These are phyloP conservation scores for Kazachstania sp. DNA, from an alignment of 1,139 yeast species.

Conservation along the genomic window DNA sequence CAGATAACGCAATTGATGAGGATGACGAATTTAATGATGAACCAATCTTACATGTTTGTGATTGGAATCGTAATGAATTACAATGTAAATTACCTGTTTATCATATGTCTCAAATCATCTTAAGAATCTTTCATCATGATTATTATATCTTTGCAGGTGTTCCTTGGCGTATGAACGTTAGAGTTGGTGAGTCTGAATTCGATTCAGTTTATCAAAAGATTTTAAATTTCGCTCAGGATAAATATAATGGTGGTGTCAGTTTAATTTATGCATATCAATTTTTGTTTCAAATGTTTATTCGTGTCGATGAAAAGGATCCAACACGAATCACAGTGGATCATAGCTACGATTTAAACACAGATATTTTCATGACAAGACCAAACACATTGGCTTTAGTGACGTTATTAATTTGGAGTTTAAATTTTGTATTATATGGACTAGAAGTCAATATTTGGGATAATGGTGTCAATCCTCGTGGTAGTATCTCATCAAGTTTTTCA, in stretches of 20 bases:
- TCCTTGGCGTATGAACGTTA: conserved; percentile 73
- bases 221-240: conserved; percentile 17
- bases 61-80: conserved; percentile 9
- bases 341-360: conserved; percentile 42
- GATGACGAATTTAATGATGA: conserved; percentile 3
- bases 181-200: conserved; percentile 49
- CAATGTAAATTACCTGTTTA: conserved; percentile 52
- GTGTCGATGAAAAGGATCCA: conserved; percentile 31
- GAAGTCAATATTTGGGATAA: conserved; percentile 38
- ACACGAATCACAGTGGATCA: conserved; percentile 13
- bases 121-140: conserved; percentile 67
- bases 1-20: background rate
- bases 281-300: conserved; percentile 54
- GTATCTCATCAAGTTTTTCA: background rate
- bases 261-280: conserved; percentile 58
- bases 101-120: conserved; percentile 65
- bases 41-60: conserved; percentile 1
- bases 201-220: conserved; percentile 46
- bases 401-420: conserved; percentile 52
- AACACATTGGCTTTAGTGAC: conserved; percentile 47
- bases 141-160: conserved; percentile 75
- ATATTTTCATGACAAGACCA: conserved; percentile 48
- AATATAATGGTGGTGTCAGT: conserved; percentile 37
- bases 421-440: conserved; percentile 46
- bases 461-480: conserved; percentile 9